Evolutionary conservation across 176 grass and related monocot genomes (phyloP).

Genomic region (Guadua angustifolia): DNA sequence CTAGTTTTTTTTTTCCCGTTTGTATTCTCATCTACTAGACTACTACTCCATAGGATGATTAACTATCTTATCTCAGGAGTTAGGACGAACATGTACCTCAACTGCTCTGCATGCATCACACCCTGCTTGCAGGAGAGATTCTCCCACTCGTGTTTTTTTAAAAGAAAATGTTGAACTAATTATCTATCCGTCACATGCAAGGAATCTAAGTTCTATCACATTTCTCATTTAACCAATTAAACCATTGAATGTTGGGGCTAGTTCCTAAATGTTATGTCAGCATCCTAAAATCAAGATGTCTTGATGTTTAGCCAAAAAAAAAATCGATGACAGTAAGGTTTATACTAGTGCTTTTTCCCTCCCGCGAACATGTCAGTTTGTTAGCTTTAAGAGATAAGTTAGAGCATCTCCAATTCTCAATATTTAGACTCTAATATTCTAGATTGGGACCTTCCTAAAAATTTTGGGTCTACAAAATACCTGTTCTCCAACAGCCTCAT

Average conservation of each 20-base stretch:
- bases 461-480: too few species aligned
- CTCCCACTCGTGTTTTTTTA: not conserved
- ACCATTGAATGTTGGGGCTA: not conserved
- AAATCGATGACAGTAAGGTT: not conserved
- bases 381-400: not conserved
- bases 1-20: not conserved
- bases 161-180: not conserved
- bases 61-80: constrained; percentile 17
- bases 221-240: not conserved
- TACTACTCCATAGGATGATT: not conserved
- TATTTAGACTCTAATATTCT: too few species aligned
- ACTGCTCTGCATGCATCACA: constrained; percentile 6
- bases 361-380: not conserved
- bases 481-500: too few species aligned
- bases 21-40: not conserved
- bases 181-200: not conserved
- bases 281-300: not conserved
- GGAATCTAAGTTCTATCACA: not conserved
- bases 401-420: too few species aligned
- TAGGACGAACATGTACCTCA: not conserved
- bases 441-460: too few species aligned
- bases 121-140: constrained; percentile 12
- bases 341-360: not conserved
- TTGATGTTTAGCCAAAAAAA: not conserved
- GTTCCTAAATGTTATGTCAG: not conserved